These are phyloP conservation scores for Aspergillus olivimuriae DNA, from an alignment of 495 filamentous ascomycete species.

Conservation along the genomic window DNA sequence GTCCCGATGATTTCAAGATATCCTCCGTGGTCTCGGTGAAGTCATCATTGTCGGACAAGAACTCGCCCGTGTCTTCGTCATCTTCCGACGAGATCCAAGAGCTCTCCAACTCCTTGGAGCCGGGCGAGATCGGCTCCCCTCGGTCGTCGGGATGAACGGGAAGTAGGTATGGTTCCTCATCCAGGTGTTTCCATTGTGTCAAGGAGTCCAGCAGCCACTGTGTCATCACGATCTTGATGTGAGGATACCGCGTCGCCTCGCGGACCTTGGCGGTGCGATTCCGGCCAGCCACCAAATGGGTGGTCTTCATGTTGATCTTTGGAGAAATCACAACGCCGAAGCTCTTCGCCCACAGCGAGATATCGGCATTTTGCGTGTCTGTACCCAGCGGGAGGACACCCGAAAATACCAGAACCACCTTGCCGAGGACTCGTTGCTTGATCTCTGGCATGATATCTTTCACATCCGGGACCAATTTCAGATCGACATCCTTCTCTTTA, in stretches of 20 bases:
- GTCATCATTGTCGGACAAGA: constrained; percentile 33
- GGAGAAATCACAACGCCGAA: constrained; percentile 74
- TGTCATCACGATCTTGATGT: constrained; percentile 82
- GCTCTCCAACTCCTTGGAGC: constrained; percentile 29
- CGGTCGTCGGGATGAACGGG: constrained; percentile 57
- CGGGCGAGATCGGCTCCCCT: constrained; percentile 31
- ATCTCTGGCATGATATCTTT: constrained; percentile 72
- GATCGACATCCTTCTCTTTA: constrained; percentile 51
- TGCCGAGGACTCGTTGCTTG: constrained; percentile 64
- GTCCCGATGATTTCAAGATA: constrained; percentile 27
- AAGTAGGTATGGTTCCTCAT: constrained; percentile 69
- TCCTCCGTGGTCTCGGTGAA: constrained; percentile 37
- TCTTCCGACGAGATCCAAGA: constrained; percentile 33
- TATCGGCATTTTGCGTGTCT: constrained; percentile 73
- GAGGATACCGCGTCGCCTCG: constrained; percentile 63
- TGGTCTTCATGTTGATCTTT: constrained; percentile 51
- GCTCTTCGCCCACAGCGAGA: constrained; percentile 72
- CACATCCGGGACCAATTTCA: constrained; percentile 73
- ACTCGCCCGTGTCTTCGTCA: constrained; percentile 38
- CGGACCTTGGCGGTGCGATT: constrained; percentile 87
- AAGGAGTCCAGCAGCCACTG: constrained; percentile 84
- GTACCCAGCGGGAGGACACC: constrained; percentile 77
- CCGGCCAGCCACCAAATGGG: constrained; percentile 64
- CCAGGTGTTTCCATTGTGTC: constrained; percentile 65
- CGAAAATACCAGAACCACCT: constrained; percentile 72